Conservation (phyloP, 192 early-diverging fungal species). For the Piromyces sp. region DNA sequence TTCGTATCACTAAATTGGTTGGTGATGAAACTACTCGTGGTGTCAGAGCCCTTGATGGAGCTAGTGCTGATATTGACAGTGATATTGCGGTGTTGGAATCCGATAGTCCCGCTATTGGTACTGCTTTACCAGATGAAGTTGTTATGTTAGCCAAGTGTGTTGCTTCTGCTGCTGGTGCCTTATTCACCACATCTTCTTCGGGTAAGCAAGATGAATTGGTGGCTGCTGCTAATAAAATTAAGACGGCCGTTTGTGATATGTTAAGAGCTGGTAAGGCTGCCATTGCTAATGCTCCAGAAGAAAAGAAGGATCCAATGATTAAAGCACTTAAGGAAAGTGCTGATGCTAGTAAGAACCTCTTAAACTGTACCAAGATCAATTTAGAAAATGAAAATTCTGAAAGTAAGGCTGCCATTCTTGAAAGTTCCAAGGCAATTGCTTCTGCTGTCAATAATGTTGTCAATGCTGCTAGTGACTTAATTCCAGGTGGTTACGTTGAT, state of each 20-base stretch:
- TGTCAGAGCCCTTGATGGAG: conserved; percentile 15
- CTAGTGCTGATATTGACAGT: conserved; percentile 13
- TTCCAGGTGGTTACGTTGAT: conserved; percentile 35
- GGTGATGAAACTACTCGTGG: conserved; percentile 25
- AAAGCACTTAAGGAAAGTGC: conserved; percentile 14
- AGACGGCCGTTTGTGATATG: conserved; percentile 23
- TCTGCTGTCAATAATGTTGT: conserved; percentile 23
- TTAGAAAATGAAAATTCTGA: conserved; percentile 7
- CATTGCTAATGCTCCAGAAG: conserved; percentile 24
- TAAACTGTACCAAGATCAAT: conserved; percentile 9
- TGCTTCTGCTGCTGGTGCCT: conserved; percentile 17
- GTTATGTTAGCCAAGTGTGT: conserved; percentile 25
- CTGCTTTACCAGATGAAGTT: conserved; percentile 36
- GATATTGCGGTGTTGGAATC: conserved; percentile 6
- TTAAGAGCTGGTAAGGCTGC: conserved; percentile 28
- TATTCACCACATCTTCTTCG: conserved; percentile 11
- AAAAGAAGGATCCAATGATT: conserved; percentile 11
- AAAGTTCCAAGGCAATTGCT: conserved; percentile 14
- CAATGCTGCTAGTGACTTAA: conserved; percentile 9
- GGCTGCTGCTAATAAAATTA: conserved; percentile 14
- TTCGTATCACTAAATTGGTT: conserved; percentile 19
- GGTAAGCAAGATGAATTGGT: conserved; percentile 22
- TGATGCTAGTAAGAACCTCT: conserved; percentile 10
- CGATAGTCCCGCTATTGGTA: conserved; percentile 23
- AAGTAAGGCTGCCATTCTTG: conserved; percentile 15